phyloP scores from a whole-genome alignment of 805 yeast genomes.

The Wilhelminamyces savonicus region DNA sequence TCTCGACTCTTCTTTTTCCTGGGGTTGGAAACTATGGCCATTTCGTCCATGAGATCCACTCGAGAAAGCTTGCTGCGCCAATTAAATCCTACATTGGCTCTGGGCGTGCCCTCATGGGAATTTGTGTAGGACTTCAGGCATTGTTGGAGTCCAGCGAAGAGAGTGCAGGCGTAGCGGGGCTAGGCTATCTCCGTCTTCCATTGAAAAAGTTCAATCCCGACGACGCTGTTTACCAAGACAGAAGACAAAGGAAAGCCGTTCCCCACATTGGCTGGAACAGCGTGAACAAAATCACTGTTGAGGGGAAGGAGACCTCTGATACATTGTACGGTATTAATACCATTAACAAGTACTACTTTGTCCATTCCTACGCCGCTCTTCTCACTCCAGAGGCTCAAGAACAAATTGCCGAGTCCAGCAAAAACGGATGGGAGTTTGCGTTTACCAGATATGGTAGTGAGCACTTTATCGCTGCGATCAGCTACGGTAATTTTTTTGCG shows the following conservation, averaged over 20 bases:
- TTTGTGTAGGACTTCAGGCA: slow-evolving; percentile 94
- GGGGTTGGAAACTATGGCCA: slow-evolving; percentile 99
- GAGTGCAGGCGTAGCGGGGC: slow-evolving; percentile 46
- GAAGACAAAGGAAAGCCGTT: slow-evolving; percentile 60
- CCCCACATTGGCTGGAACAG: slow-evolving; percentile 98
- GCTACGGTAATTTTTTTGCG: slow-evolving; percentile 77
- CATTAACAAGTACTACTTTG: slow-evolving; percentile 78
- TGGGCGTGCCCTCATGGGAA: slow-evolving; percentile 92
- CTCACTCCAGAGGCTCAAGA: slow-evolving; percentile 26
- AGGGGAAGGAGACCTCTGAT: slow-evolving; percentile 16
- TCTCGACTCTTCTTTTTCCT: slow-evolving; percentile 68
- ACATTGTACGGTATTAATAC: slow-evolving; percentile 61
- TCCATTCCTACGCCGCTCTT: slow-evolving; percentile 86
- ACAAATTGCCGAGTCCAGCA: slow-evolving; percentile 18
- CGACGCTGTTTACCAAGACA: slow-evolving; percentile 28
- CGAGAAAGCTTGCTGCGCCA: slow-evolving; percentile 60
- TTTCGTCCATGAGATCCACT: slow-evolving; percentile 65
- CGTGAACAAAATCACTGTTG: slow-evolving; percentile 19
- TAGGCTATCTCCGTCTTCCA: slow-evolving; percentile 38
- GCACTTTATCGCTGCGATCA: slow-evolving; percentile 73
- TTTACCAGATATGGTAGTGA: slow-evolving; percentile 71
- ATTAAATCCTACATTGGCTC: slow-evolving; percentile 57
- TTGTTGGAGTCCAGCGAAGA: slow-evolving; percentile 74
- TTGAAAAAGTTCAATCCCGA: slow-evolving; percentile 51
- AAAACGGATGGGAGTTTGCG: slow-evolving; percentile 67